These are phyloP conservation scores for Russula sp. DNA, from an alignment of 768 basidiomycete species.

Conservation along the genomic window DNA sequence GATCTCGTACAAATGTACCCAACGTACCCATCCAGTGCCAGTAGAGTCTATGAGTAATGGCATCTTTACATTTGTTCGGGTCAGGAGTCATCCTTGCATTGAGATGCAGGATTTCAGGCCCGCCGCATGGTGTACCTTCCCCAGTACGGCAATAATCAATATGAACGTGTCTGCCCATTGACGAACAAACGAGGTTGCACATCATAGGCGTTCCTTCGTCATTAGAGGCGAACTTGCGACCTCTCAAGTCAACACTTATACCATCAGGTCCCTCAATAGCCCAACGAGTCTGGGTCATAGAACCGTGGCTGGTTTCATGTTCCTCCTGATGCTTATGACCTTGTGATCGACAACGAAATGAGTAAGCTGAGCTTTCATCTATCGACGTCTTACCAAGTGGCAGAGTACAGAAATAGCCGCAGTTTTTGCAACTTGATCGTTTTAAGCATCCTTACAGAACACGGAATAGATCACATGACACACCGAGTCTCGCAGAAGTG, in stretches of 20 bases:
- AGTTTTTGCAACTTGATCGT: slow-evolving; percentile 41
- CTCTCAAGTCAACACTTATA: slow-evolving; percentile 43
- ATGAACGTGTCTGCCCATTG: slow-evolving; percentile 53
- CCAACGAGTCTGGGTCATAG: slow-evolving; percentile 55
- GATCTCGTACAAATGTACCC: slow-evolving; percentile 4
- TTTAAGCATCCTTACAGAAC: background rate
- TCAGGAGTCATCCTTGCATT: slow-evolving; percentile 36
- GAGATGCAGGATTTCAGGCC: slow-evolving; percentile 42
- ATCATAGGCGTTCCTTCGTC: slow-evolving; percentile 59
- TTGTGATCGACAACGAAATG: slow-evolving; percentile 20
- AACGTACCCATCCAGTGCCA: slow-evolving; percentile 51
- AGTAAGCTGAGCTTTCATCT: background rate
- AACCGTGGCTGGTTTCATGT: slow-evolving; percentile 57
- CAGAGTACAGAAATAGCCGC: slow-evolving; percentile 52
- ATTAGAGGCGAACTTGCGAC: slow-evolving; percentile 44
- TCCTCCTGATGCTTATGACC: slow-evolving; percentile 54
- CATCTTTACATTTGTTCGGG: slow-evolving; percentile 44
- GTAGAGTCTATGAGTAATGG: slow-evolving; percentile 44
- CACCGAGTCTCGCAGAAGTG: slow-evolving; percentile 51
- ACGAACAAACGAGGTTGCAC: slow-evolving; percentile 48
- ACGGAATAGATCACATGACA: background rate
- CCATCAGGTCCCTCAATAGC: slow-evolving; percentile 47
- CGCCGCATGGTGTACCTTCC: slow-evolving; percentile 33
- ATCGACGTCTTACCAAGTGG: slow-evolving; percentile 37
- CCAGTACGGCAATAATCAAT: slow-evolving; percentile 47